Conservation (phyloP, 78 protist genomes). For the Dictyostelium intermedium region DNA sequence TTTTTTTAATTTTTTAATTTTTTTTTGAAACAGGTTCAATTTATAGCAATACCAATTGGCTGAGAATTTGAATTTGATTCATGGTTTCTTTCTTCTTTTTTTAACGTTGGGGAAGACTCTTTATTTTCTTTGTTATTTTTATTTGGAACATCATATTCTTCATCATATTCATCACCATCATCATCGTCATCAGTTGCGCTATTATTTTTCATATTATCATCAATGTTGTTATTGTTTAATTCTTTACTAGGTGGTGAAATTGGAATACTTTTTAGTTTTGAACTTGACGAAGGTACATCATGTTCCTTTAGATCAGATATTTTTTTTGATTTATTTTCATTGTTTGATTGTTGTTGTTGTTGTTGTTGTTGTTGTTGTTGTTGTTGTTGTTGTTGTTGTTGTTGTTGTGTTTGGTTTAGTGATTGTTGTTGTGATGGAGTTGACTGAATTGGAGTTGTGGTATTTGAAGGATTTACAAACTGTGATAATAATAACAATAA, state of each 20-base stretch:
- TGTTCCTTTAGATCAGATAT: neutral
- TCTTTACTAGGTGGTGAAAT: neutral
- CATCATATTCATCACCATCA: neutral
- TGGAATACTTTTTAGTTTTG: neutral
- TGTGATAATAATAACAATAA: neutral
- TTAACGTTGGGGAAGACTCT: neutral
- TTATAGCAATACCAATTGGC: neutral
- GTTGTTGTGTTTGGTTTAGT: neutral
- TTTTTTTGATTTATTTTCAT: neutral
- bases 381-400: neutral
- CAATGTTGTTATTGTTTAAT: neutral
- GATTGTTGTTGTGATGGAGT: slow-evolving; percentile 1
- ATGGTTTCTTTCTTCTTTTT: neutral
- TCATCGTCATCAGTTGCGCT: neutral
- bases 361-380: neutral
- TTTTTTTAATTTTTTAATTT: neutral
- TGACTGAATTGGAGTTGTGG: neutral
- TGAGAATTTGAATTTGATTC: neutral
- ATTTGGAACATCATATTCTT: neutral
- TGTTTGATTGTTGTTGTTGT: neutral
- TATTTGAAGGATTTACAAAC: neutral
- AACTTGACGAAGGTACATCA: neutral
- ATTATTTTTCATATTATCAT: neutral
- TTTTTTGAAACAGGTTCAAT: neutral
- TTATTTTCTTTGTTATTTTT: neutral